phyloP scores from a whole-genome alignment of 169 alveolate genomes.

The Plasmodium vivax region DNA sequence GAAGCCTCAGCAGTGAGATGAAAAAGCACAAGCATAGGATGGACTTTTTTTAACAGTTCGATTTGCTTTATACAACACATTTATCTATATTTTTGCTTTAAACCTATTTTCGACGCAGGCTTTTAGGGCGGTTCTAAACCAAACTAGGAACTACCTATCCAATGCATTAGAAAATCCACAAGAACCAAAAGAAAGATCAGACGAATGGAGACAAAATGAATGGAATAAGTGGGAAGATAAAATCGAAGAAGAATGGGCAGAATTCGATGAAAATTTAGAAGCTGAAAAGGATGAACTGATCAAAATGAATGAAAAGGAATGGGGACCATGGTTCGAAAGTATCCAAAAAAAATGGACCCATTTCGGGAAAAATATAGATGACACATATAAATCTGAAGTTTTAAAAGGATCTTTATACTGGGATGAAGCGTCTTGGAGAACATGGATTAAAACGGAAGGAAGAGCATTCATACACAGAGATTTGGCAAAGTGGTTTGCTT shows the following conservation, averaged over 20 bases:
- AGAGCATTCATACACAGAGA: neutral
- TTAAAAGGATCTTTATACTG: neutral
- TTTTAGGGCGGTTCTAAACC: neutral
- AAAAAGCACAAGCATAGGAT: neutral
- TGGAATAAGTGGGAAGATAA: constrained; percentile 9
- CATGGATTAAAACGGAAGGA: constrained; percentile 16
- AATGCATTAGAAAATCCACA: neutral
- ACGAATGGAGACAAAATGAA: constrained; percentile 15
- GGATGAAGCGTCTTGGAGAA: constrained; percentile 5
- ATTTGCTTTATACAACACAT: neutral
- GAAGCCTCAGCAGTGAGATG: neutral
- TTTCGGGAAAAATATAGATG: constrained; percentile 22
- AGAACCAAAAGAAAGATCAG: neutral
- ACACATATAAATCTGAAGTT: neutral
- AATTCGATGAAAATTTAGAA: neutral
- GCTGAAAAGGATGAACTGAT: neutral
- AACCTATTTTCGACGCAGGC: neutral
- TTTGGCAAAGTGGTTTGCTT: neutral
- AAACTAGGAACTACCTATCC: neutral
- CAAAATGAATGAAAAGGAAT: neutral
- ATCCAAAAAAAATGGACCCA: constrained; percentile 19
- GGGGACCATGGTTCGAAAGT: neutral
- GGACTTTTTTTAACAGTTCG: neutral
- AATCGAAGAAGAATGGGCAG: neutral
- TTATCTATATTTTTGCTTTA: neutral